A percentile compares a stretch with the other conserved stretches of the same genome.
Evolutionary conservation across 1,139 yeast genomes (phyloP).

Genomic region (Dujonia santamariae): DNA sequence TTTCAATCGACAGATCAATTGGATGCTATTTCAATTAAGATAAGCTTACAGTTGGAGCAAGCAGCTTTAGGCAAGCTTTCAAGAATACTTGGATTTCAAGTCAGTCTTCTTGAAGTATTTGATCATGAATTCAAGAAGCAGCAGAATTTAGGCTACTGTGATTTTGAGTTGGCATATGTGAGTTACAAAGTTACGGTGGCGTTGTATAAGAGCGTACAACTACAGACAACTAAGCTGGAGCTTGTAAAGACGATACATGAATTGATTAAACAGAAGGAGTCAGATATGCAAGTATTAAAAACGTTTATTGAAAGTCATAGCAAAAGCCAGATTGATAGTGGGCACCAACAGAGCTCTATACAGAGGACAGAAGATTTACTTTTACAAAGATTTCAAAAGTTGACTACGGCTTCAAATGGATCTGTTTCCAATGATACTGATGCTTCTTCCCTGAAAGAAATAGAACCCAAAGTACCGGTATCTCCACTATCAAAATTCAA

Average conservation of each 20-base stretch:
- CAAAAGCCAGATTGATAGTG: too few relatives aligned
- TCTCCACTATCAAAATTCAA: too few relatives aligned
- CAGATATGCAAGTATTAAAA: conserved; percentile 8
- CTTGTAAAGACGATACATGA: conserved; percentile 16
- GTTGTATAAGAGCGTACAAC: conserved; percentile 14
- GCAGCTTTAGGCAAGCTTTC: conserved; percentile 10
- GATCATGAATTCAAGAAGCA: conserved; percentile 28
- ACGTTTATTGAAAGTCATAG: conserved; percentile 8
- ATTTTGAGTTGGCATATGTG: conserved; percentile 36
- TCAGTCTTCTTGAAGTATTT: conserved; percentile 34
- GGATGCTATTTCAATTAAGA: too few relatives aligned
- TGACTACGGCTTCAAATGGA: too few relatives aligned
- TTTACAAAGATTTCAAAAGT: conserved; percentile 12
- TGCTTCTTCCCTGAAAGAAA: too few relatives aligned
- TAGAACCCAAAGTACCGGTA: conserved; percentile 1
- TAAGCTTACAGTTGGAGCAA: too few relatives aligned
- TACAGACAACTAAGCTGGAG: conserved; percentile 14
- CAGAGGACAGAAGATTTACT: conserved; percentile 14
- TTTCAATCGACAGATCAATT: too few relatives aligned
- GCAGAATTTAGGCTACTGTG: conserved; percentile 32
- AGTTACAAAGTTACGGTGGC: conserved; percentile 18
- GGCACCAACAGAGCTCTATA: too few relatives aligned
- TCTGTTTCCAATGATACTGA: too few relatives aligned
- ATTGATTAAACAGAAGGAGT: conserved; percentile 20
- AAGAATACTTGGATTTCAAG: conserved; percentile 23